Evolutionary conservation across 371 early-diverging fungal genomes (phyloP).

Genomic region (Synchytrium microbalum): DNA sequence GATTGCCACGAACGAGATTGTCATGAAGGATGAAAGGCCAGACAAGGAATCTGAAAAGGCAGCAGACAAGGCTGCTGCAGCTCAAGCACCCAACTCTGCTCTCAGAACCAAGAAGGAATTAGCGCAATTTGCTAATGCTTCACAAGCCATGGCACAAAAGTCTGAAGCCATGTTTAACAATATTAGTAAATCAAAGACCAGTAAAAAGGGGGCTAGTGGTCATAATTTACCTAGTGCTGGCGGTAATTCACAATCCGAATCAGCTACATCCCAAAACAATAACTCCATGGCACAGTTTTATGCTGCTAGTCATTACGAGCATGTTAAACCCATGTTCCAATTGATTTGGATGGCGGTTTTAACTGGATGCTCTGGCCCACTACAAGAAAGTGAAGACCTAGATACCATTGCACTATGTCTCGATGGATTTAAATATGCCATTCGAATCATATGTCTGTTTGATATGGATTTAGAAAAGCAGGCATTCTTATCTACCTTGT

Average conservation of each 20-base stretch:
- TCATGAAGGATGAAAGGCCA: slow-evolving; percentile 73
- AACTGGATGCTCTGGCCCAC: slow-evolving; percentile 72
- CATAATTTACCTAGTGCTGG: slow-evolving; percentile 2
- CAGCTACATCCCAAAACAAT: neutral
- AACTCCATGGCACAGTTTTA: slow-evolving; percentile 16
- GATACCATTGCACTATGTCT: slow-evolving; percentile 58
- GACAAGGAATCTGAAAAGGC: slow-evolving; percentile 9
- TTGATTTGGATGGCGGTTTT: slow-evolving; percentile 84
- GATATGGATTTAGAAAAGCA: slow-evolving; percentile 80
- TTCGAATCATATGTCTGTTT: slow-evolving; percentile 73
- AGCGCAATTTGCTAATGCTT: slow-evolving; percentile 26
- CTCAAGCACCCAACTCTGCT: slow-evolving; percentile 4
- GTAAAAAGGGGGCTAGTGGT: neutral
- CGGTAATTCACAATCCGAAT: neutral
- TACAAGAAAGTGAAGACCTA: slow-evolving; percentile 73
- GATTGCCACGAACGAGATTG: slow-evolving; percentile 78
- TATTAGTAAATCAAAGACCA: slow-evolving; percentile 4
- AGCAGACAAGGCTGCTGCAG: neutral
- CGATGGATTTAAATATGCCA: slow-evolving; percentile 72
- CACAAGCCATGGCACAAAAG: slow-evolving; percentile 39
- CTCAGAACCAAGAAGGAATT: slow-evolving; percentile 15
- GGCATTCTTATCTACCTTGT: slow-evolving; percentile 81
- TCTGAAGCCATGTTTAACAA: slow-evolving; percentile 39
- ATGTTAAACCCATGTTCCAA: slow-evolving; percentile 87
- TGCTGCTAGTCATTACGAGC: slow-evolving; percentile 67